Conservation (phyloP, 202 grass and related monocot species). For the Elaeis oleifera region DNA sequence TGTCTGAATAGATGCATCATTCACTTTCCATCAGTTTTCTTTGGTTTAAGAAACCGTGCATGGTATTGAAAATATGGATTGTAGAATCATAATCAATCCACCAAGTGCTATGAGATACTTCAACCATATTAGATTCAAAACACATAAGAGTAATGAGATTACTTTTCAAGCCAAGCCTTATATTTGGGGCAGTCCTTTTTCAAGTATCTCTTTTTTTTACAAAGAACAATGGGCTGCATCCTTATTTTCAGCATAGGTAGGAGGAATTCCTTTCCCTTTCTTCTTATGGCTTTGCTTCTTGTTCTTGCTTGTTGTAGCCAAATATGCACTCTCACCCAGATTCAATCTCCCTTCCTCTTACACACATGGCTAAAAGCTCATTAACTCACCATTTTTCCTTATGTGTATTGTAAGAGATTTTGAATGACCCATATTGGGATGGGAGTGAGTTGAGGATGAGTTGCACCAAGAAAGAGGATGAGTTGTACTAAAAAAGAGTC, state of each 20-base stretch:
- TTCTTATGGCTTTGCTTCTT: not conserved
- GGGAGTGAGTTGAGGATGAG: too few species aligned
- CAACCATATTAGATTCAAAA: not conserved
- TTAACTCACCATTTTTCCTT: not conserved
- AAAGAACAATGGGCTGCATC: not conserved
- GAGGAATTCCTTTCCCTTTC: not conserved
- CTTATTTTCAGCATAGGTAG: not conserved
- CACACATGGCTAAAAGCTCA: not conserved
- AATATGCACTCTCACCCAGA: not conserved
- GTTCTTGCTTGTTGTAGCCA: not conserved
- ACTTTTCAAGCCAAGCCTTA: not conserved
- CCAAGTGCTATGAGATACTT: not conserved
- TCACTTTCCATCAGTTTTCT: too few species aligned
- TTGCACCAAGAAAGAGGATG: too few species aligned
- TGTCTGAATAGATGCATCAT: too few species aligned
- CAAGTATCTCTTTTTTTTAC: not conserved
- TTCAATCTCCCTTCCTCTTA: not conserved
- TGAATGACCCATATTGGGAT: not conserved
- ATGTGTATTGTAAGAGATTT: not conserved
- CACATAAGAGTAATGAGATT: not conserved
- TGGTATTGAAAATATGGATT: too few species aligned
- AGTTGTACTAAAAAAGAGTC: too few species aligned
- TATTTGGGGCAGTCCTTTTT: not conserved
- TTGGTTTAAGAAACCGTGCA: too few species aligned
- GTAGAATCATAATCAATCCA: too few species aligned